Conservation (phyloP, 768 basidiomycete genomes). For the Dentipellis fragilis region DNA sequence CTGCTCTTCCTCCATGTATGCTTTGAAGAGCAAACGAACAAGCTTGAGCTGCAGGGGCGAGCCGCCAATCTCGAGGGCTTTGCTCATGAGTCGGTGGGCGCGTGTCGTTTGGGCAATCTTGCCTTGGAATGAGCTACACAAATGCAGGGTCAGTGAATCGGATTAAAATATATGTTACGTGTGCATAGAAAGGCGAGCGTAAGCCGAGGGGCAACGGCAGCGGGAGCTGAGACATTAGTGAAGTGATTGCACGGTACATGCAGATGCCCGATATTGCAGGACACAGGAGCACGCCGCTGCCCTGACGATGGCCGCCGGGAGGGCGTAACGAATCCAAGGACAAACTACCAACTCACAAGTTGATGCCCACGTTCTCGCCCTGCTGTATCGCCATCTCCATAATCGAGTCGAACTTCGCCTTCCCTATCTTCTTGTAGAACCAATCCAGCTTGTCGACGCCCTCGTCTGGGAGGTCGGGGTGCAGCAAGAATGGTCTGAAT, state of each 20-base stretch:
- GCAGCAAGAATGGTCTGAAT: conserved; percentile 37
- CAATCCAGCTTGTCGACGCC: conserved; percentile 19
- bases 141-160: too few relatives aligned
- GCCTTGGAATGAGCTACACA: conserved; percentile 46
- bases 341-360: conserved; percentile 27
- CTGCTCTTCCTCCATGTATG: conserved; percentile 52
- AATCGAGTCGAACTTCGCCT: conserved; percentile 24
- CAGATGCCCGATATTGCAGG: not conserved
- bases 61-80: conserved; percentile 56
- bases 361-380: conserved; percentile 29
- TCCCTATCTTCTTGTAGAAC: conserved; percentile 28
- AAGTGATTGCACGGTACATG: not conserved
- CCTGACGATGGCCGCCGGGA: not conserved
- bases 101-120: conserved; percentile 54
- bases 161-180: too few relatives aligned
- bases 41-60: conserved; percentile 47
- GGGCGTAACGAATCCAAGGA: not conserved
- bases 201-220: not conserved
- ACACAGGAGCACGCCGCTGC: not conserved
- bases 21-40: conserved; percentile 51
- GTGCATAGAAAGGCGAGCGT: not conserved
- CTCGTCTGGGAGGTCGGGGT: conserved; percentile 25
- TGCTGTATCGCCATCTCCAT: conserved; percentile 22
- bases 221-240: not conserved
- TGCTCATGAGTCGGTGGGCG: conserved; percentile 63